Evolutionary conservation across 1,139 yeast genomes (phyloP).

Genomic region (Candida buenavistaensis): DNA sequence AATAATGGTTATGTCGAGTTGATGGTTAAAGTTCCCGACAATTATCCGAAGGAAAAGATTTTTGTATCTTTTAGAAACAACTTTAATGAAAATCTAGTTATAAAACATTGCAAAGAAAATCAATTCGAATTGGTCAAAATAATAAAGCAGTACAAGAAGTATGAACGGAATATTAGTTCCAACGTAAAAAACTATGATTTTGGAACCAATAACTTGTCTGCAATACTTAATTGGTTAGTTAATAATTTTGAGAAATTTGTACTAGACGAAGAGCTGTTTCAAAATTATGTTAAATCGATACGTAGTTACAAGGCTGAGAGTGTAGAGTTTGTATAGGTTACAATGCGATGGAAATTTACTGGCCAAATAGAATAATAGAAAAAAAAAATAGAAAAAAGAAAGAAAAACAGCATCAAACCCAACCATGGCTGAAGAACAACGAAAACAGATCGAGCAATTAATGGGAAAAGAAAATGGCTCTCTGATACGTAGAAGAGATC

Average conservation of each 20-base stretch:
- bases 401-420: background rate
- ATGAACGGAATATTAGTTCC: conserved; percentile 24
- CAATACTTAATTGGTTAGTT: conserved; percentile 28
- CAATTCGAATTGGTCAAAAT: conserved; percentile 16
- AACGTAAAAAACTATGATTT: conserved; percentile 22
- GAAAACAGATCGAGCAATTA: conserved; percentile 73
- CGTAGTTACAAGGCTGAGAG: background rate
- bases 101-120: conserved; percentile 19
- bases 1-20: conserved; percentile 19
- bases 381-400: background rate
- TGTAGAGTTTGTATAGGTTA: no score
- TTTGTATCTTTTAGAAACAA: conserved; percentile 23
- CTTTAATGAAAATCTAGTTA: conserved; percentile 24
- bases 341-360: conserved; percentile 30
- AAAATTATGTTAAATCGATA: conserved; percentile 24
- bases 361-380: background rate
- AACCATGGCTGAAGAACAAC: conserved; percentile 67
- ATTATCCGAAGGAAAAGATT: conserved; percentile 20
- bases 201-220: conserved; percentile 20
- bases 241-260: conserved; percentile 29
- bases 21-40: conserved; percentile 22
- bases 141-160: conserved; percentile 18
- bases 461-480: conserved; percentile 64
- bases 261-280: conserved; percentile 15
- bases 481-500: conserved; percentile 41